Base-by-base conservation (phyloP, 2,329 filamentous ascomycete species). In the Fusarium chlamydosporum region DNA sequence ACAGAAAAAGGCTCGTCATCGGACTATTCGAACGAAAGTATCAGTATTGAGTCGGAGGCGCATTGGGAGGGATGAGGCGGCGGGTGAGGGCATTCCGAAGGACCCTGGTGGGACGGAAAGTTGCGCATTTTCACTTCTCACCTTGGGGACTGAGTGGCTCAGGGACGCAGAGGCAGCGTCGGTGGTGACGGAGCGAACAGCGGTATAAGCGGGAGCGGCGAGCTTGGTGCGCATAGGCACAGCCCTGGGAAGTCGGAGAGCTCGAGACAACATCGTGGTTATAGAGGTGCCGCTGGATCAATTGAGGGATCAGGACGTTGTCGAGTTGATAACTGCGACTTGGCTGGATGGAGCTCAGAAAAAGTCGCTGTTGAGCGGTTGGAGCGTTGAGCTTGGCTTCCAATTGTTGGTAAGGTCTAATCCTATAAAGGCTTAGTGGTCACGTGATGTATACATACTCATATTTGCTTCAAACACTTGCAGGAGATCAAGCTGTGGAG, bases 1-100 rank as follows among this genome's bases (percentile, higher is more conserved):
- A 99, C 89, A 77, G 91, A 89, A 86, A 99, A 98, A 72, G 90
- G 89, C 87, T 97, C 92, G 78, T 97, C 93, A 81, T 97, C 94
- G 82, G 94, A 92, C 94, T 97, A 79, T 56, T 72, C 9, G 4
- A 37, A 47, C 54, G 58, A 26, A 45, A 40, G 6, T 29, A 68
- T 77, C 56, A 76, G 72, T 43, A 43, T 20, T 20, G 11, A 16
- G 34, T 64, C 42, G 38, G 37, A 34, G 12, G 33, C 27, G 31
- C 37, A 53, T 45, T n/a, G 26, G 20, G 15, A 48, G 29, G 16
- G 41, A 33, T 29, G 20, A 42, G 16, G 23, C 38, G 43, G 43
- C 37, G 56, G 41, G 45, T 48, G 56, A 42, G 41, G 47, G 37
- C 42, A 59, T 53, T 45, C 40, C 23, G 53, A 37, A 55, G 51